Base-by-base conservation (phyloP, 148 eudicot species). In the Persicaria maculosa region DNA sequence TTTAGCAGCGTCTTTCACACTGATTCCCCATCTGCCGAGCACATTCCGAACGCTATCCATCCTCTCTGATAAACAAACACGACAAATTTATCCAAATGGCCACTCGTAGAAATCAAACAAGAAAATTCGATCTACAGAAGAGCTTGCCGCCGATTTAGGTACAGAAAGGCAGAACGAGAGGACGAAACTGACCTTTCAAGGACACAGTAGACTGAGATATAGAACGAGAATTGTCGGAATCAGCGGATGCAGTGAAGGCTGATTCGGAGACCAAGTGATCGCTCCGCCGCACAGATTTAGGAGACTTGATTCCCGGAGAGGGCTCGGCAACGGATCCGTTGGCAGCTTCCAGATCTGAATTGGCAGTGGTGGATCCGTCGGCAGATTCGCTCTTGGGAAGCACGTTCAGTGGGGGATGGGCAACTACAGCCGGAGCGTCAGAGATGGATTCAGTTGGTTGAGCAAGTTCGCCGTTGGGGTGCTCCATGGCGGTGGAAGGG, bases 1-100 rank as follows among this genome's bases (percentile, higher is more conserved):
- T 85, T 80, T 86, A 14, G 98, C 83, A 1, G 97, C 92, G 62
- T 90, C 98, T 73, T 85, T 87, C 20, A 87, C 93, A 80, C 84
- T 93, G 84, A 77, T 89, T 57, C 93, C 93, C 98, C 97, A 93
- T 84, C 88, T 87, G 61, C 97, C 98, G 2, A 93, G 71, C 72
- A 91, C 89, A 82, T 82, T 82, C 45, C 78, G 82, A 48, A 88
- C 87, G 68, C 80, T 79, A 48, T 83, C 90, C 92, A 93, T 86
- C 74, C 80, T 91, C 36, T 88, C 98, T 93, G 84, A 19, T 9
- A 0, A 14, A 25, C 54, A 67, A 52, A 50, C 59, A 71, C 11
- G 6, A n/a, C n/a, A 6, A 58, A 69, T 47, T 40, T 12, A 64
- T 64, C 7, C 45, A 64, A 5, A 64, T 6, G 69, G 31, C 25